Evolutionary conservation across 2,329 filamentous ascomycete genomes (phyloP), one percentile per base, ranked within the genome.

Genomic region (Cordyceps cateniannulata): DNA sequence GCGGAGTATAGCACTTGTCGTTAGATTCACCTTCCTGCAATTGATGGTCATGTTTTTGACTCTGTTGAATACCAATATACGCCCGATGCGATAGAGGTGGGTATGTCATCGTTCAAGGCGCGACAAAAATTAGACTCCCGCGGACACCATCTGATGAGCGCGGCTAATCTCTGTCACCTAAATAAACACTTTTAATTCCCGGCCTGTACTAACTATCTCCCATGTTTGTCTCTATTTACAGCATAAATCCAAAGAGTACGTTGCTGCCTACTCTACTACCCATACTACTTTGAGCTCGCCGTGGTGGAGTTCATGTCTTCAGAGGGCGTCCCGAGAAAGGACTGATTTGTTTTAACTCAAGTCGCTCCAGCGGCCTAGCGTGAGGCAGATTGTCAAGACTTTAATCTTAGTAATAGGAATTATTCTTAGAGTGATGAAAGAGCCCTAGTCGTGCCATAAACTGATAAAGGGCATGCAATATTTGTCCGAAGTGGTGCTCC

Each of bases 221-320:
- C 1, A 18, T 4, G 16, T n/a, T 42, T 42, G 16, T 42, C 40
- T 42, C 40, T 42, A 2, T 24, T n/a, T n/a, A 12, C 7, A 35
- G 32, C 10, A 14, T 9, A 35, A 12, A 35, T 12, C 32, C 2
- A 35, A 12, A 35, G 32, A 12, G 10, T 3, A 35, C 8, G 8
- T 35, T 42, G 38, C 16, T n/a, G 18, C 16, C 38, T 42, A 5
- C 38, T 6, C 16, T 8, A 7, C 10, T 42, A 5, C 10, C 57
- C 44, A 60, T 47, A 29, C 59, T 40, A 12, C 9, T 49, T 42
- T 32, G 12, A 51, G 52, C 52, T 61, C 59, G 52, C 59, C 59
- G 59, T n/a, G 44, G 52, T 57, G 52, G 52, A 24, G 50, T 49
- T 32, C 38, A 56, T 51, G 53, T 45, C 20, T 49, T 35, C 57